Percentiles rank a stretch among this genome's conserved stretches.
phyloP scores from a whole-genome alignment of 768 basidiomycete species.

The Phanerodontia chrysosporium region DNA sequence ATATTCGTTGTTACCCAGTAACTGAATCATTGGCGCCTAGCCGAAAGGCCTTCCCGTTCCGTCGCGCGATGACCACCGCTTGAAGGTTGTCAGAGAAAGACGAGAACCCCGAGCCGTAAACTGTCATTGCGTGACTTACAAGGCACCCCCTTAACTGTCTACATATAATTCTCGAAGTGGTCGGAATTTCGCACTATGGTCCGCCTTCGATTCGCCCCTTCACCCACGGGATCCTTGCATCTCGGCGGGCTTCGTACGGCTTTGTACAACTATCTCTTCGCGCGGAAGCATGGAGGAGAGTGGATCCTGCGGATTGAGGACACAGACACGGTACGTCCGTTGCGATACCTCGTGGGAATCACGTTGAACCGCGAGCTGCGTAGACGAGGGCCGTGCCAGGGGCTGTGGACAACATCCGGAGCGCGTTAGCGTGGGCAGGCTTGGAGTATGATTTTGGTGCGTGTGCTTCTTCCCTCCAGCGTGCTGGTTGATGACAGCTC shows the following conservation, averaged over 20 bases:
- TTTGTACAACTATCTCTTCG: slow-evolving; percentile 85
- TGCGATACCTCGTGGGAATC: neutral
- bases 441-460: slow-evolving; percentile 87
- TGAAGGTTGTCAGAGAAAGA: no score
- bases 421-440: slow-evolving; percentile 85
- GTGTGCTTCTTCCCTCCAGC: slow-evolving; percentile 14
- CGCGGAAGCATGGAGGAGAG: slow-evolving; percentile 76
- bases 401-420: slow-evolving; percentile 76
- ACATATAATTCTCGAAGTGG: no score
- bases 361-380: neutral
- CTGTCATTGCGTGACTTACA: no score
- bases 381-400: slow-evolving; percentile 81
- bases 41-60: no score
- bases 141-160: no score
- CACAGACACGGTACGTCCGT: slow-evolving; percentile 76
- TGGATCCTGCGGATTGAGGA: slow-evolving; percentile 95
- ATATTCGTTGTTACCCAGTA: no score
- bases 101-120: no score
- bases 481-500: neutral
- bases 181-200: slow-evolving; percentile 45
- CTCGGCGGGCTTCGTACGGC: slow-evolving; percentile 94
- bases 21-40: no score
- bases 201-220: slow-evolving; percentile 90
- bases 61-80: no score
- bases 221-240: slow-evolving; percentile 92